These are phyloP conservation scores for Quercus mongolica DNA, from an alignment of 306 rosid genomes.

Conservation along the genomic window DNA sequence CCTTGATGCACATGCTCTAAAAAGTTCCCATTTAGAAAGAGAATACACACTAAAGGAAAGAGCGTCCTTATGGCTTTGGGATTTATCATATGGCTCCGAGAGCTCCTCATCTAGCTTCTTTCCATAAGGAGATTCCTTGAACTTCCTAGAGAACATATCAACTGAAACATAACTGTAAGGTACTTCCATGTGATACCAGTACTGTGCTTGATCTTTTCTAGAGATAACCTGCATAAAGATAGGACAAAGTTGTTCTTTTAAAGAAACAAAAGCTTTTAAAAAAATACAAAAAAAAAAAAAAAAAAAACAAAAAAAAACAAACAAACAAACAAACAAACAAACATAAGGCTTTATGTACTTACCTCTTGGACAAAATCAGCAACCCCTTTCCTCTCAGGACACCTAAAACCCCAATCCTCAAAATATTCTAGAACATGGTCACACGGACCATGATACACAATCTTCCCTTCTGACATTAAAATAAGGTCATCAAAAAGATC, in stretches of 20 bases:
- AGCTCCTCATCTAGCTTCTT: constrained; percentile 32
- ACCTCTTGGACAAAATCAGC: constrained; percentile 13
- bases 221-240: not conserved
- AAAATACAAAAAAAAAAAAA: too few species aligned
- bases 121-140: constrained; percentile 29
- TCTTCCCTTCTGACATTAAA: constrained; percentile 36
- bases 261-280: not conserved
- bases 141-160: constrained; percentile 24
- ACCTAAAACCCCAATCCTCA: constrained; percentile 43
- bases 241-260: not conserved
- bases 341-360: not conserved
- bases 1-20: constrained; percentile 37
- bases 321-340: too few species aligned
- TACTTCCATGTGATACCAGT: constrained; percentile 23
- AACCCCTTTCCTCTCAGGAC: constrained; percentile 46
- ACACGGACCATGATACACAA: constrained; percentile 50
- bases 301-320: too few species aligned
- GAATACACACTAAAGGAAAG: constrained; percentile 23
- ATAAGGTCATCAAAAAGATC: constrained; percentile 52
- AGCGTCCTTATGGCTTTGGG: constrained; percentile 22
- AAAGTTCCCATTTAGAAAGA: constrained; percentile 42
- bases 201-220: constrained; percentile 44
- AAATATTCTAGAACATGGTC: constrained; percentile 35
- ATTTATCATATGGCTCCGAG: constrained; percentile 14
- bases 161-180: constrained; percentile 24